Conservation (phyloP, 805 yeast species). For the Saccharomyces jurei region DNA sequence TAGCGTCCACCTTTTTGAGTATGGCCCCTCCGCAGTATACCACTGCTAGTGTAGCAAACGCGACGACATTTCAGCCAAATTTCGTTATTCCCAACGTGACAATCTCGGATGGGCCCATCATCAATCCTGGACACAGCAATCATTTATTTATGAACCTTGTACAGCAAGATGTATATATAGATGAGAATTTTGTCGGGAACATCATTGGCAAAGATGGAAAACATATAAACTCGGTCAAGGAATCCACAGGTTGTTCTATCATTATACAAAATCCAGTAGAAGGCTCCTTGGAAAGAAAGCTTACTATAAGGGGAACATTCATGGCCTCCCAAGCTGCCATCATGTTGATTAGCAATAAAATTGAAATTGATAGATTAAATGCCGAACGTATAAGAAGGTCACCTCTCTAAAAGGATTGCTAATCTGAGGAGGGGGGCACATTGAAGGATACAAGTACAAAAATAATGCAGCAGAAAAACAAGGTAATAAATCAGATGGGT, state of each 20-base stretch:
- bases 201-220: constrained; percentile 84
- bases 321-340: constrained; percentile 67
- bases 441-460: too few relatives aligned
- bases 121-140: constrained; percentile 44
- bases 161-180: constrained; percentile 65
- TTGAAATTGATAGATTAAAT: constrained; percentile 56
- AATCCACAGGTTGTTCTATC: constrained; percentile 66
- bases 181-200: constrained; percentile 71
- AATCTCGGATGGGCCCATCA: constrained; percentile 13
- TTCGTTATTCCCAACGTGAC: constrained; percentile 22
- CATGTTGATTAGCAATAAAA: constrained; percentile 61
- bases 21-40: constrained; percentile 15
- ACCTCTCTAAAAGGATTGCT: neutral
- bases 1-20: constrained; percentile 3
- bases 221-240: constrained; percentile 69
- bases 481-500: neutral
- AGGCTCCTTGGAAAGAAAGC: constrained; percentile 49
- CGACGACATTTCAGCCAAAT: constrained; percentile 21
- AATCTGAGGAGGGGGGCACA: neutral
- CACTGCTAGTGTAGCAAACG: constrained; percentile 22
- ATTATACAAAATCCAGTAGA: constrained; percentile 54
- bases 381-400: constrained; percentile 10
- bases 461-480: neutral
- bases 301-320: constrained; percentile 60
- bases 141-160: constrained; percentile 62